These are phyloP conservation scores for Vigna trinervia DNA, from an alignment of 306 rosid species.

Conservation along the genomic window DNA sequence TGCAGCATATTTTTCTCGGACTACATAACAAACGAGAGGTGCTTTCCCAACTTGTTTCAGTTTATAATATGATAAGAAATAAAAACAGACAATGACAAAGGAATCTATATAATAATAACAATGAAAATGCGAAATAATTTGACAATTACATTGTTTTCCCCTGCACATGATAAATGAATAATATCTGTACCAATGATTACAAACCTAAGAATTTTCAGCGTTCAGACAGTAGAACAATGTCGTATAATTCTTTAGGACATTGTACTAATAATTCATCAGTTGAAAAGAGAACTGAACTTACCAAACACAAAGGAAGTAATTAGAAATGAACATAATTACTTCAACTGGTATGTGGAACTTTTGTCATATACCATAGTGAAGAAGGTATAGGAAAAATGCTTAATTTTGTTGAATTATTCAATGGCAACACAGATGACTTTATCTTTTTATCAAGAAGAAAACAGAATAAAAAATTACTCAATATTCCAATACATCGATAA, in stretches of 20 bases:
- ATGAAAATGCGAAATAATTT: not conserved
- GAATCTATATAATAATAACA: not conserved
- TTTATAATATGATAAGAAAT: constrained; percentile 26
- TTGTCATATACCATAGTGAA: not conserved
- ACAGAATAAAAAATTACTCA: not conserved
- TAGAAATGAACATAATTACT: constrained; percentile 20
- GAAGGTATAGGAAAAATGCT: not conserved
- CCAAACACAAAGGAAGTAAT: not conserved
- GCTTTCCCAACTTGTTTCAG: not conserved
- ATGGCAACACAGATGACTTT: not conserved
- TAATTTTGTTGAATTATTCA: constrained; percentile 10
- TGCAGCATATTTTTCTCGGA: constrained; percentile 35
- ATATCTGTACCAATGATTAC: not conserved
- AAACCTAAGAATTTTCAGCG: constrained; percentile 6
- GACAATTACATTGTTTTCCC: not conserved
- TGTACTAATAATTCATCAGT: not conserved
- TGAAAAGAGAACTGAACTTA: constrained; percentile 6
- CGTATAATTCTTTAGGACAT: not conserved
- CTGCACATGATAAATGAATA: constrained; percentile 16
- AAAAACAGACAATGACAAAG: not conserved
- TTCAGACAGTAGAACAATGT: not conserved
- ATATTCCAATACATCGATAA: not conserved
- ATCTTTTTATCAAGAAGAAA: not conserved
- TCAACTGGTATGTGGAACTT: not conserved
- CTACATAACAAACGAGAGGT: constrained; percentile 10